Percentiles rank a stretch among this genome's conserved stretches.
Evolutionary conservation across 2,329 filamentous ascomycete species (phyloP).

Genomic region (Colletotrichum echinochloae): DNA sequence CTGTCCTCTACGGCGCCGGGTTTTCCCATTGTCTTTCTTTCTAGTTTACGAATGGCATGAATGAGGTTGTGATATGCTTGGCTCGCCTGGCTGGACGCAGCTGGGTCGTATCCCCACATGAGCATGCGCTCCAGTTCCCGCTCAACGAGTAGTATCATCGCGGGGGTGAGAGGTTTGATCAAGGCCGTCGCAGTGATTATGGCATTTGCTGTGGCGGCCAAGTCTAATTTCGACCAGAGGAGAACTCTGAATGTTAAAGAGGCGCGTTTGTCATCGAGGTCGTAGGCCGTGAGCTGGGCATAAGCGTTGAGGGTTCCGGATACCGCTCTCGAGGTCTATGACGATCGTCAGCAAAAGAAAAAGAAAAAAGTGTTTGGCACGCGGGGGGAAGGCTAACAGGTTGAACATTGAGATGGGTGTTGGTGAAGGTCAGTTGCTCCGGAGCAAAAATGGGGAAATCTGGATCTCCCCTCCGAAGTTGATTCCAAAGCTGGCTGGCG

Average conservation of each 20-base stretch:
- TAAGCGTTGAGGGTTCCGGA: not conserved
- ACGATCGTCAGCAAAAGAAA: not conserved
- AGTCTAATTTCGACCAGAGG: slow-evolving; percentile 6
- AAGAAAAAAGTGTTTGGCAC: no score
- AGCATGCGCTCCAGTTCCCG: slow-evolving; percentile 26
- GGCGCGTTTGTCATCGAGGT: not conserved
- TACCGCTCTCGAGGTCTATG: not conserved
- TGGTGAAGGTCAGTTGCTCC: not conserved
- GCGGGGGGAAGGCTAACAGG: not conserved
- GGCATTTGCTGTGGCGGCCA: not conserved
- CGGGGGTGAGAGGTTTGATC: not conserved
- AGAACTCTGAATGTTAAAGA: not conserved
- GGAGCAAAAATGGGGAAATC: rapidly evolving
- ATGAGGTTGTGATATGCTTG: not conserved
- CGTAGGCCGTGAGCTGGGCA: not conserved
- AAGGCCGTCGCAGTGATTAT: not conserved
- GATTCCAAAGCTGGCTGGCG: no score
- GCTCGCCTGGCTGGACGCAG: not conserved
- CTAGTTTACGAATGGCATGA: slow-evolving; percentile 66
- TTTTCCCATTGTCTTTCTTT: slow-evolving; percentile 75
- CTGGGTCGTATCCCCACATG: not conserved
- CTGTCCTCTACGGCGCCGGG: slow-evolving; percentile 79
- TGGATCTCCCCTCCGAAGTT: no score
- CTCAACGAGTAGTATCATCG: not conserved
- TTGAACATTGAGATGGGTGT: not conserved